Evolutionary conservation across 805 yeast genomes (phyloP), one percentile per base, ranked within the genome.

Genomic region (Candida yuanshanica): DNA sequence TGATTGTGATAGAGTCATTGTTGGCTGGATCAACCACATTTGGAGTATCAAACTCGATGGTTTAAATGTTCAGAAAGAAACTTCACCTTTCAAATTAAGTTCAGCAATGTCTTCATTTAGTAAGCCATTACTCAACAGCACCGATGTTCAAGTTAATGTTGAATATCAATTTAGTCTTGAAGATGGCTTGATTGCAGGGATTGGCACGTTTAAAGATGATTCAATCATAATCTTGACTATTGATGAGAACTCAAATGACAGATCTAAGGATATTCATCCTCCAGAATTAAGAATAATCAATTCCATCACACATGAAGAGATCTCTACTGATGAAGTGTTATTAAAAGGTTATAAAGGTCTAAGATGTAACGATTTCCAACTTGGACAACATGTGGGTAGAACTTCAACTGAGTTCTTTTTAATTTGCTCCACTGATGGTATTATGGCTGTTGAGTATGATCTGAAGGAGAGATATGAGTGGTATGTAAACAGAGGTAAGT

Each of bases 21-120:
- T 93, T 20, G 95, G 90, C 0, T 93, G 98, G 98, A 84, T 79
- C 3, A 72, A 77, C 46, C 74, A 79, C 47, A 68, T 91, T 3
- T 90, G 95, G 95, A 65, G 73, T 17, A 62, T 88, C 27, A 69
- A 79, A 44, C 62, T 79, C 8, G 66, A 73, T 6, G 49, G 49
- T 9, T 17, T 37, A 3, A 23, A 25, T 20, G 20, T 13, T 7
- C n/a, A 24, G 37, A 46, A 33, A 40, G 52, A 20, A 21, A 40
- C 14, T 41, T n/a, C 41, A 14, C 20, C 35, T 22, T 17, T 11
- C 25, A 31, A 45, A 43, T 37, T 59, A 53, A 39, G 51, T 36
- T 68, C 33, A 55, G 72, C 20, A 63, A 66, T 40, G 70, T 70
- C 17, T 66, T 68, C 64, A 67, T 20, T 64, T 80, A 39, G 71